Evolutionary conservation across 1,284 basidiomycete species (phyloP).

Genomic region (Cutaneotrichosporon spelunceum): DNA sequence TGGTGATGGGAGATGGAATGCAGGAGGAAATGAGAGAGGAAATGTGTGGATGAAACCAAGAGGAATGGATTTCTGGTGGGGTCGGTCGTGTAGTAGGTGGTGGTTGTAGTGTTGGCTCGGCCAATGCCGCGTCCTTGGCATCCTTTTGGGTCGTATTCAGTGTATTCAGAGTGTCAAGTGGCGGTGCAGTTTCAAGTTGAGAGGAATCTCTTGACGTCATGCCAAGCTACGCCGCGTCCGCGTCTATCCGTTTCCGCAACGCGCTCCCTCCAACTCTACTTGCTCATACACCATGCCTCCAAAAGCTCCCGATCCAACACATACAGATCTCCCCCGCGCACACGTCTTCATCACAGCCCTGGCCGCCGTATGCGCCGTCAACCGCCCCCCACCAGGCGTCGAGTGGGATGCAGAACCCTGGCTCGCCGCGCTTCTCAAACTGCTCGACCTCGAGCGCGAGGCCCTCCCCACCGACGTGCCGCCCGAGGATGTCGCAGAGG

Average conservation of each 20-base stretch:
- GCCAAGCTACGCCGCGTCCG: too few species aligned
- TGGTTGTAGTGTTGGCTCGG: neutral
- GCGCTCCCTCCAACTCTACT: neutral
- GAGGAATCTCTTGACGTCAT: too few species aligned
- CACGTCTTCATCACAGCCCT: slow-evolving; percentile 38
- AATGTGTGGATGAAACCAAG: neutral
- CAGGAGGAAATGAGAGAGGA: neutral
- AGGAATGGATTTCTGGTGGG: neutral
- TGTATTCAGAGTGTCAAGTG: too few species aligned
- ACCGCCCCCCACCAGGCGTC: slow-evolving; percentile 23
- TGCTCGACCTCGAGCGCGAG: slow-evolving; percentile 37
- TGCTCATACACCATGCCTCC: neutral
- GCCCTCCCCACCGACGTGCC: slow-evolving; percentile 36
- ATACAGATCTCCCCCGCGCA: slow-evolving; percentile 13
- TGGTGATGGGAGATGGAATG: neutral
- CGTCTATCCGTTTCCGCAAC: neutral
- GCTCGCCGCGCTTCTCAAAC: slow-evolving; percentile 38
- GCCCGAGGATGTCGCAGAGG: slow-evolving; percentile 28
- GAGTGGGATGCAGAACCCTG: slow-evolving; percentile 27
- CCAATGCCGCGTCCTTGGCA: too few species aligned
- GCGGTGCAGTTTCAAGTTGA: too few species aligned
- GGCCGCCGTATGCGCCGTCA: slow-evolving; percentile 33
- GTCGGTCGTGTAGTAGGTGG: neutral
- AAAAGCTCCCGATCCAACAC: slow-evolving; percentile 4
- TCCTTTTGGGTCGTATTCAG: too few species aligned